Base-by-base conservation (phyloP, 306 rosid species). In the Carpinus fangiana region DNA sequence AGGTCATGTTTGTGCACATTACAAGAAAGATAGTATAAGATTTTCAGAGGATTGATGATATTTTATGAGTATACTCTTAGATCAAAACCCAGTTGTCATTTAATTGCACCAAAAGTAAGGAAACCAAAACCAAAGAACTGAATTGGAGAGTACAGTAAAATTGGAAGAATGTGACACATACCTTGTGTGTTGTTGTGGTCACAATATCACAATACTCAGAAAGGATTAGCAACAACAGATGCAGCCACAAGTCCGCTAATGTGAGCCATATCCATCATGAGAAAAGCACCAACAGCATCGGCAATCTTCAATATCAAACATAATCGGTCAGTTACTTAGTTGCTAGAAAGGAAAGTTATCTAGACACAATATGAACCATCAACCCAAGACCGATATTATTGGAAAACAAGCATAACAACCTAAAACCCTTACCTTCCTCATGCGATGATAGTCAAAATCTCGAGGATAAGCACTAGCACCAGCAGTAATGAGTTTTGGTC, bases 201-300 rank as follows among this genome's bases (percentile, higher is more conserved):
- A 96, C 99, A 57, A 96, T 90, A 82, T 96, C 97, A 79, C 96
- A 90, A 74, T 80, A 96, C 48, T 93, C 96, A n/a, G 81, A 96
- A 96, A 57, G 99, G 99, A 83, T 88, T 79, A 51, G 94, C 88
- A 75, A 96, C 88, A 65, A 93, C 99, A 62, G 96, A 90, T 46
- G 99, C 97, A 85, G 99, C 96, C 73, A 96, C 92, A 84, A 96
- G 98, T 70, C 99, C 99, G 77, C 99, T 96, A 55, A 96, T 91
- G 87, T 91, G 99, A 80, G 98, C 99, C 99, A 96, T 96, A 83
- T 96, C 99, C 99, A 96, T 96, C 99, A 96, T 90, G 51, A 96
- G 97, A 80, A 96, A 96, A 73, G 99, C 98, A 61, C 99, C 98
- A 8, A 93, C 94, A 34, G 84, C 80, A 88, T 93, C 96, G 1